Base-by-base conservation (phyloP, 805 yeast species). In the Huiozyma naganishii region DNA sequence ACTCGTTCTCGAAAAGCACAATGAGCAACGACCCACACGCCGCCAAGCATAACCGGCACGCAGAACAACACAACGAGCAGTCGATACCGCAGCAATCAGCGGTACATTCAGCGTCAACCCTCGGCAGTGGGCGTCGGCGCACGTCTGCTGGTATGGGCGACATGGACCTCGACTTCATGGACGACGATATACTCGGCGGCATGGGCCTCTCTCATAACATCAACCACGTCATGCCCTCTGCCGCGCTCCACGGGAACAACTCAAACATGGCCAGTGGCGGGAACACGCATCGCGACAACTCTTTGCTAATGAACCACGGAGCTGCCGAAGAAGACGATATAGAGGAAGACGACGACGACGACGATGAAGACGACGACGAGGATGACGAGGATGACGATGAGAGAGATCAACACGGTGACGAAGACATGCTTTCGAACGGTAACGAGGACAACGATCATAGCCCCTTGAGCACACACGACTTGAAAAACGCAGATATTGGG, bases 401-500 rank as follows among this genome's bases (percentile, higher is more conserved):
- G 45, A 42, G 52, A 27, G 62, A 58, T 35, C 46, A 52, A 2
- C 63, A 69, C 47, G 58, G 60, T 9, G 68, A 59, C 36, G 86
- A 79, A 45, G 79, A 75, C 41, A 79, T 77, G 48, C 77, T 73
- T 32, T 23, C 34, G 23, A 34, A 27, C 12, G 38, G 33, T n/a
- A 42, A 33, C 17, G 39, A n/a, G 7, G 13, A 6, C 29, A 29
- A 29, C 8, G n/a, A 39, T 17, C 13, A 7, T 11, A 30, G 9
- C 29, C 6, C 12, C n/a, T 11, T 27, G 11, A 30, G 23, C 27
- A 7, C n/a, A 12, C 34, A 36, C 27, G 23, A 35, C 9, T 29
- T 41, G 28, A 33, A 30, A 13, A 36, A 41, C 29, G 6, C 33
- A 3, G 33, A 34, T 27, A 40, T 33, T 28, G 17, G 17, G 23